A percentile compares a stretch with the other conserved stretches of the same genome.
These are phyloP conservation scores for Cordyceps sp. DNA, from an alignment of 2,329 filamentous ascomycete genomes.

Conservation along the genomic window DNA sequence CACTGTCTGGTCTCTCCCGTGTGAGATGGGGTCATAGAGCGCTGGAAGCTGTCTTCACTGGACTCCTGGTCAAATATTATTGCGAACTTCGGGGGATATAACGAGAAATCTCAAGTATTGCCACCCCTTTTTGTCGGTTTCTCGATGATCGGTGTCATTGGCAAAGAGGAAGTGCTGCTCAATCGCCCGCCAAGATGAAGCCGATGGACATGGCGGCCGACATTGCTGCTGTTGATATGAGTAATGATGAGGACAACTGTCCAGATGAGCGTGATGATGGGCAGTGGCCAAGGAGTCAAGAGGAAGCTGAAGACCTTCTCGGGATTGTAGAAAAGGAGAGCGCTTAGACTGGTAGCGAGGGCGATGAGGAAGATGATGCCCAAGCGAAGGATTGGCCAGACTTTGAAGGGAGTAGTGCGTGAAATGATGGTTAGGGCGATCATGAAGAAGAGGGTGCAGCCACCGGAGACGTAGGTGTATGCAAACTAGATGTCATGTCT, in stretches of 20 bases:
- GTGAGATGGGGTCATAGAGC: too few species aligned
- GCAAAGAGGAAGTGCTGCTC: too few species aligned
- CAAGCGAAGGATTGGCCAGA: constrained; percentile 15
- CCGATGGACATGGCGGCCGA: constrained; percentile 2
- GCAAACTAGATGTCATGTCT: constrained; percentile 10
- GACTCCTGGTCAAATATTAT: too few species aligned
- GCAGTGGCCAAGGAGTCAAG: constrained; percentile 14
- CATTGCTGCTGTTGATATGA: constrained; percentile 8
- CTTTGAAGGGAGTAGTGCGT: constrained; percentile 12
- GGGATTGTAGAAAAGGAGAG: constrained; percentile 9
- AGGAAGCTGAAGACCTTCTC: constrained; percentile 8
- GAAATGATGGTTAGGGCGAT: constrained; percentile 13
- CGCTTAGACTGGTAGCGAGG: constrained; percentile 12
- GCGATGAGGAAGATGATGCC: constrained; percentile 13
- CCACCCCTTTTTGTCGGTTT: too few species aligned
- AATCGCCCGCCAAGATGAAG: too few species aligned
- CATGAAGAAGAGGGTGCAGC: constrained; percentile 15
- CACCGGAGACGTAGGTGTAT: constrained; percentile 17
- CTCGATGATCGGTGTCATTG: too few species aligned
- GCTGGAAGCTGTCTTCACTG: too few species aligned
- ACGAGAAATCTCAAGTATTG: too few species aligned
- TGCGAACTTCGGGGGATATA: too few species aligned
- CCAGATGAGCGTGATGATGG: constrained; percentile 17
- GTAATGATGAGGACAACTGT: constrained; percentile 15
- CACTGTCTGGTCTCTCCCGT: too few species aligned